Evolutionary conservation across 176 grass and related monocot genomes (phyloP).

Genomic region (Zizania latifolia): DNA sequence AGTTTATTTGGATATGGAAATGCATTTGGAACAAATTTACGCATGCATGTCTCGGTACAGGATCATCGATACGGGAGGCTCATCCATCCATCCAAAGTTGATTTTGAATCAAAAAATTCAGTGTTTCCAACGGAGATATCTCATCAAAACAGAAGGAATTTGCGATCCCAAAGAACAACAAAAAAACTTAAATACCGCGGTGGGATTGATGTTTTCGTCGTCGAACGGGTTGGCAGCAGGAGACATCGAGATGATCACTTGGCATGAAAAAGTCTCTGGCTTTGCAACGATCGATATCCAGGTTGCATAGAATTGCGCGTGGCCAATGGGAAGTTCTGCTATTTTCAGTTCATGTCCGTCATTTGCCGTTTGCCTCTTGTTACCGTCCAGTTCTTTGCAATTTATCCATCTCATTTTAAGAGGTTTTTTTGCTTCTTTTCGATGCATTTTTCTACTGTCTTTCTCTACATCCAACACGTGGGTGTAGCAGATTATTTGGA

Average conservation of each 20-base stretch:
- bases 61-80: not conserved
- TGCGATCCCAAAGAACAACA: not conserved
- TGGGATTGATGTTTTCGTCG: constrained; percentile 57
- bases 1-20: no score
- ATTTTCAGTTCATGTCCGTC: constrained; percentile 35
- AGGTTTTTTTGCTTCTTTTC: not conserved
- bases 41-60: not conserved
- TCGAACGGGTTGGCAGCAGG: constrained; percentile 36
- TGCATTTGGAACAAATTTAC: not conserved
- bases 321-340: constrained; percentile 24
- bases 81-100: no score
- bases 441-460: not conserved
- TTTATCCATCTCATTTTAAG: not conserved
- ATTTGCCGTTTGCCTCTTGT: constrained; percentile 23
- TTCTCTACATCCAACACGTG: not conserved
- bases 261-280: constrained; percentile 6
- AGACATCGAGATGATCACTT: constrained; percentile 47
- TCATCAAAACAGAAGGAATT: constrained; percentile 2
- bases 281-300: not conserved
- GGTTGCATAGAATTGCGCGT: constrained; percentile 7
- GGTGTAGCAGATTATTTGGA: not conserved
- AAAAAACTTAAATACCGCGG: constrained; percentile 30
- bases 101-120: not conserved
- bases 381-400: not conserved
- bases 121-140: constrained; percentile 1